Evolutionary conservation across 2,329 filamentous ascomycete species (phyloP), one percentile per base, ranked within the genome.

Genomic region (Arthrobotrys iridis): DNA sequence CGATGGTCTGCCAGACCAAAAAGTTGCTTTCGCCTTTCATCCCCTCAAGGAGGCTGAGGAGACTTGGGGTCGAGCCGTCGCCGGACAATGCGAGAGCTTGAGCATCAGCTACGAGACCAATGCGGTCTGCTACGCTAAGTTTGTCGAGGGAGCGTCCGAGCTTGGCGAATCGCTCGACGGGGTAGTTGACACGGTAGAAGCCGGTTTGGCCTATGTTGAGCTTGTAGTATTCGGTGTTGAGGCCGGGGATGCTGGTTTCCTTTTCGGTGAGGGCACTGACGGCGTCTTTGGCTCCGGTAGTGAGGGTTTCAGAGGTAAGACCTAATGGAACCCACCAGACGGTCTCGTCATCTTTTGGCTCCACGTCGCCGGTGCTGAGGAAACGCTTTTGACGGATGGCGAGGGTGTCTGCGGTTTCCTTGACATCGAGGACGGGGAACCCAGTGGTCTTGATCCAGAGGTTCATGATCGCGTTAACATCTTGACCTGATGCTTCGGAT

Each of bases 361-460:
- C 93, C 66, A 93, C 92, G 81, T 98, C 94, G 7, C 95, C 95
- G 2, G 92, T 93, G 18, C 92, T 92, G 20, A 99, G 86, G 87
- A 97, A 99, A 70, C 95, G 90, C 59, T 88, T 90, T 82, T 99
- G 95, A 81, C 90, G 90, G 75, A 98, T 84, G 45, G 88, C 88
- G 79, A 98, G 91, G 81, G 94, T 90, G 13, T 91, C 91, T 68
- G 90, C 88, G 81, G 94, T 89, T 83, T 98, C 95, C 20, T 90
- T 87, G 13, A 98, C 88, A 1, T 91, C 96, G 18, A 99, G 84
- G 11, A 98, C 89, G 0, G 95, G 95, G 83, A 97, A 96, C 1
- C 95, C 95, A 78, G 98, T 96, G 84, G 94, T 95, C 79, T 90
- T 89, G 80, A 98, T 97, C 95, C 95, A 99, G 15, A 91, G 89